Base-by-base conservation (phyloP, 805 yeast genomes). In the Osmozyma mogii region DNA sequence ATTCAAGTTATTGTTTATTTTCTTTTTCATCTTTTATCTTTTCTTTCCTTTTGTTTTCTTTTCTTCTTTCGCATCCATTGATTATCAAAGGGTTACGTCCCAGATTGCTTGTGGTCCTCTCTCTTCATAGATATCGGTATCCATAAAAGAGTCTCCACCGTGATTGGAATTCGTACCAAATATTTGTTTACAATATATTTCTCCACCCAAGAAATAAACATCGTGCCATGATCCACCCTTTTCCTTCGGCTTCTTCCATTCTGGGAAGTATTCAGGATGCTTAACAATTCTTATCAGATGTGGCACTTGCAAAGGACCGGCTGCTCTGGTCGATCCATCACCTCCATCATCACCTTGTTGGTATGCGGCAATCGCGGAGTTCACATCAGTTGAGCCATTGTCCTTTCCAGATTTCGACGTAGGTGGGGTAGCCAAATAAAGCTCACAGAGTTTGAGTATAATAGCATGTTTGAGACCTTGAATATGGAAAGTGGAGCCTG, bases 261-360 rank as follows among this genome's bases (percentile, higher is more conserved):
- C 95, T 1, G 95, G 84, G 58, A 89, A 89, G 54, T 89, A 88
- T 32, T 89, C 97, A 0, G 96, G 94, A 52, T 75, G 70, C 45
- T 79, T 78, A 15, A 78, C 75, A 28, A 75, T 49, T 41, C 71
- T 75, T 32, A 88, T 70, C 9, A 76, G 64, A n/a, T 77, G 75
- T 14, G 96, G 97, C 2, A 79, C 87, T 57, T 89, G 97, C 29
- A 67, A 40, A 37, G 36, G 33, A n/a, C 38, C 43, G 15, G 23
- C 31, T 9, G 40, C 43, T 10, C 28, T 27, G 12, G 35, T 17
- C 10, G 54, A 37, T 68, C 31, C 31, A 24, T 41, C 52, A 11
- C 29, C 43, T 15, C 42, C 35, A 10, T 60, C 68, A 25, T 65
- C 67, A 1, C 62, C 55, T 45, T 53, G 68, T 37, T 68, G 70